Evolutionary conservation across 257 asterid genomes (phyloP), one percentile per base, ranked within the genome.

Genomic region (Plectranthus barbatus): DNA sequence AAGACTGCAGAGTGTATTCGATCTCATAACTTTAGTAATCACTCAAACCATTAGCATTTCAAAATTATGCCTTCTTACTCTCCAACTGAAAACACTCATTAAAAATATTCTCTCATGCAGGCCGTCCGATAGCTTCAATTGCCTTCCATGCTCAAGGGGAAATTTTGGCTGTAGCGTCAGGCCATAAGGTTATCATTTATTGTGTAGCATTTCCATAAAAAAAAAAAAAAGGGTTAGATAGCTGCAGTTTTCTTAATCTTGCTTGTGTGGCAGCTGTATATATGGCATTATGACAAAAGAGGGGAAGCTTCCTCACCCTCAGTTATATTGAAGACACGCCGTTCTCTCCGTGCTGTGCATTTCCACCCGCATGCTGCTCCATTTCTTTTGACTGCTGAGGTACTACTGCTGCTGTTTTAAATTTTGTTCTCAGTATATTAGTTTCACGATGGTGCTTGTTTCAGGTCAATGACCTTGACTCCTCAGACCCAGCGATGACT

Each of bases 71-170:
- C 33, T 39, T 56, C 42, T 36, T 53, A 37, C 31, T 45, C 29
- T 54, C 57, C 53, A 44, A 48, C 52, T n/a, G 41, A 52, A 45
- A 31, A 53, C 62, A 56, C 61, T 66, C 59, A 17, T 53, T 61
- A 52, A 60, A 59, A 59, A 21, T 19, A 64, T 63, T 23, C 60
- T 54, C 64, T 29, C 67, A 45, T 69, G 77, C 94, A 93, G 99
- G 79, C 60, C 96, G 97, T 31, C 97, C 99, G 37, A 93, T 93
- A 62, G 97, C 99, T 71, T 90, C 99, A 18, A 90, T 90, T 78
- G 97, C 99, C 47, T 92, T 92, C 80, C 97, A 92, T 79, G 93
- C 99, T 36, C 91, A 81, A 70, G 99, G 99, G 58, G 97, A 92
- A 66, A 74, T 89, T 69, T 75, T 92, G 66, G 99, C 99, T 62